phyloP scores from a whole-genome alignment of 306 rosid genomes.

The Cajanus cajan region DNA sequence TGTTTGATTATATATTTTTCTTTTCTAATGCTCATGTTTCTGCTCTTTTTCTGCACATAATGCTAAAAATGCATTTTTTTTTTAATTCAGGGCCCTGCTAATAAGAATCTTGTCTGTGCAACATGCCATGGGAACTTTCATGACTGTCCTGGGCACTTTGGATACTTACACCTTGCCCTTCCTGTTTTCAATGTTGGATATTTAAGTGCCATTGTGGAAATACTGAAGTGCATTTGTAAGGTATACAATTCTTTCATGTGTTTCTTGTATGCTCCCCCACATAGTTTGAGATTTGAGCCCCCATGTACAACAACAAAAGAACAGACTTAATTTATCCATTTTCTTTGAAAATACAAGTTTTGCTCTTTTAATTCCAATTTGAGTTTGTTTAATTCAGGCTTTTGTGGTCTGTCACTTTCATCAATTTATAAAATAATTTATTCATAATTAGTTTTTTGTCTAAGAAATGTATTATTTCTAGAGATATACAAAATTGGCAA shows the following conservation, averaged over 20 bases:
- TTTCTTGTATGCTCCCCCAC: neutral
- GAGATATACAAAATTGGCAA: neutral
- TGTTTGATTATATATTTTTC: conserved; percentile 2
- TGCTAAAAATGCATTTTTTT: conserved; percentile 7
- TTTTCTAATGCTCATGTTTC: neutral
- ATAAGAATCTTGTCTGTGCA: conserved; percentile 52
- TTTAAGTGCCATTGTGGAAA: conserved; percentile 50
- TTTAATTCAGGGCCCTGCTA: conserved; percentile 73
- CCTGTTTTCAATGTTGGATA: conserved; percentile 85
- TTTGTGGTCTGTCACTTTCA: neutral
- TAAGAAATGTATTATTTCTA: neutral
- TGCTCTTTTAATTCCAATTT: conserved; percentile 6
- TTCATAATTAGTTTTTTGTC: neutral
- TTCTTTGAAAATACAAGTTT: neutral
- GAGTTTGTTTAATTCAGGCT: neutral
- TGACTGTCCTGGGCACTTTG: conserved; percentile 87
- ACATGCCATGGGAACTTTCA: conserved; percentile 67
- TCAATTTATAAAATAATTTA: neutral
- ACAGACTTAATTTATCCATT: neutral
- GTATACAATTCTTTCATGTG: conserved; percentile 34
- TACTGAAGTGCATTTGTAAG: conserved; percentile 93
- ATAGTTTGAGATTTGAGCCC: neutral
- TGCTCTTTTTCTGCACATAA: neutral
- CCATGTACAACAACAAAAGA: neutral
- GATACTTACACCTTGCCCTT: conserved; percentile 63